A percentile compares a stretch with the other conserved stretches of the same genome.
These are phyloP conservation scores for Abrus precatorius DNA, from an alignment of 306 rosid genomes.

Conservation along the genomic window DNA sequence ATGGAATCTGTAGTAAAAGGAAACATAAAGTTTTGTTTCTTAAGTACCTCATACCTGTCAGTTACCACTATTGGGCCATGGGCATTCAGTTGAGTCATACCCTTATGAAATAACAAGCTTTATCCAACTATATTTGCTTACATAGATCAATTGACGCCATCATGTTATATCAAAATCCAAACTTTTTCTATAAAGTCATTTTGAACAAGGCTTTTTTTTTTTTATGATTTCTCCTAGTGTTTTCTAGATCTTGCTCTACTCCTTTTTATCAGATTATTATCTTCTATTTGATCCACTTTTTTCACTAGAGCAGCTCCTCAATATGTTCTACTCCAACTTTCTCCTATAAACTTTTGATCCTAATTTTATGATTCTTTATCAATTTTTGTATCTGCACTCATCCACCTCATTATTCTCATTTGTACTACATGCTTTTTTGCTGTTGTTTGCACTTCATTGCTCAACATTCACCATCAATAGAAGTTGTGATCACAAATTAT, in stretches of 20 bases:
- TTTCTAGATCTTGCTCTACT: not conserved
- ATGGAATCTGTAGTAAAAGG: not conserved
- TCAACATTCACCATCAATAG: too few species aligned
- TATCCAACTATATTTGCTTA: slow-evolving; percentile 1
- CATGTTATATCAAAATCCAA: slow-evolving; percentile 18
- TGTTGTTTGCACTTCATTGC: too few species aligned
- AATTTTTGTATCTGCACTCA: too few species aligned
- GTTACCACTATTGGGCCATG: slow-evolving; percentile 1
- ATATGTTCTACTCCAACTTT: not conserved
- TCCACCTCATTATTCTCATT: too few species aligned
- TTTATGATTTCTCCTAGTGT: not conserved
- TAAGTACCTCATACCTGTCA: not conserved
- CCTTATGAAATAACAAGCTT: not conserved
- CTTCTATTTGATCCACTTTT: not conserved
- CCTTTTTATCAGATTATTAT: not conserved
- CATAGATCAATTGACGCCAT: slow-evolving; percentile 9
- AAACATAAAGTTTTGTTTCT: not conserved
- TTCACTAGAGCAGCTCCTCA: not conserved
- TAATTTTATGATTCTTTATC: not conserved
- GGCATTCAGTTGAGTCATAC: slow-evolving; percentile 1
- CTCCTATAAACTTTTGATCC: not conserved
- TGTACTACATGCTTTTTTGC: too few species aligned
- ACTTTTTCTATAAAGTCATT: not conserved
- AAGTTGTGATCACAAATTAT: too few species aligned
- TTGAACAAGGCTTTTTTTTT: not conserved